These are phyloP conservation scores for Eruca vesicaria DNA, from an alignment of 441 rosid species.

Conservation along the genomic window DNA sequence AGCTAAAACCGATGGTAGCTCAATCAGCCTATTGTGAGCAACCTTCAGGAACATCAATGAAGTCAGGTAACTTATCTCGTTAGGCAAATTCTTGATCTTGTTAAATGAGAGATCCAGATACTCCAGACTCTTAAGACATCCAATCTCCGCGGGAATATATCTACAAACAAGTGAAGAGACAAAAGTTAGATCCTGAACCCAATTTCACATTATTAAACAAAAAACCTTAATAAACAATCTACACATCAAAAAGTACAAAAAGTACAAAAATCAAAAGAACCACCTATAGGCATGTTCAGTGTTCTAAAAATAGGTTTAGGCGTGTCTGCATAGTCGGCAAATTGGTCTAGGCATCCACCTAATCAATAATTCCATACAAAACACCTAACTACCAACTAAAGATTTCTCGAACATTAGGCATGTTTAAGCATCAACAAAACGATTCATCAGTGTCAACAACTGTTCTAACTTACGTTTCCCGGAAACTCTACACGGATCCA, in stretches of 20 bases:
- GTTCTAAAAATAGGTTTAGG: too few relatives aligned
- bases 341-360: too few relatives aligned
- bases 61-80: slow-evolving; percentile 63
- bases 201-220: background rate
- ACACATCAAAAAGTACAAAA: background rate
- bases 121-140: slow-evolving; percentile 77
- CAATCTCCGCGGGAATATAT: slow-evolving; percentile 91
- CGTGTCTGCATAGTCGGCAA: too few relatives aligned
- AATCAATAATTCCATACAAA: too few relatives aligned
- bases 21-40: slow-evolving; percentile 79
- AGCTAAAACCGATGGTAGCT: slow-evolving; percentile 59
- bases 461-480: slow-evolving; percentile 32
- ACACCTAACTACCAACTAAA: too few relatives aligned
- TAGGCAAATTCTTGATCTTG: slow-evolving; percentile 80
- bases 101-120: slow-evolving; percentile 89
- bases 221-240: background rate
- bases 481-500: slow-evolving; percentile 18
- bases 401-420: too few relatives aligned
- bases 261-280: background rate
- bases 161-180: slow-evolving; percentile 45
- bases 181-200: background rate
- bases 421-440: background rate
- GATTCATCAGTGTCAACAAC: background rate
- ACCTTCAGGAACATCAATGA: slow-evolving; percentile 70
- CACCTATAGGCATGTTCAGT: background rate